phyloP scores from a whole-genome alignment of 1,139 yeast genomes.

The Candida smagusa region DNA sequence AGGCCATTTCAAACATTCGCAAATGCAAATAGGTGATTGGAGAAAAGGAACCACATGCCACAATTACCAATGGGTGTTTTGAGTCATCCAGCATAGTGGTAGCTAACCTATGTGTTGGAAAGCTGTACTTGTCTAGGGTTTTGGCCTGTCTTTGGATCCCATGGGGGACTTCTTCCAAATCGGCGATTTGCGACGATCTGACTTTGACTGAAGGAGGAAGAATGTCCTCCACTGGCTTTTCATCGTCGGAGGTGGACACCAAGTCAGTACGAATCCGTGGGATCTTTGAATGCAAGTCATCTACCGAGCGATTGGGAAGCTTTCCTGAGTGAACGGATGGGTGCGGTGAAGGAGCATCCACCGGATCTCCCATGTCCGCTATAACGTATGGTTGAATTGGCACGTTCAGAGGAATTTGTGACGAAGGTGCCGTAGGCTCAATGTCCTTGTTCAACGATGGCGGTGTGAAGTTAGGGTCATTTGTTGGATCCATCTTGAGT shows the following conservation, averaged over 20 bases:
- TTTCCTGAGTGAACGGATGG: conserved; percentile 23
- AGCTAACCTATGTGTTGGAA: conserved; percentile 85
- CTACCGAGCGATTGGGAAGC: conserved; percentile 6
- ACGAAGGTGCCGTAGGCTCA: conserved; percentile 70
- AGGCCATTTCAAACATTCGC: conserved; percentile 98
- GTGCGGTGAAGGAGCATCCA: conserved; percentile 73
- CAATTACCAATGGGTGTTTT: conserved; percentile 87
- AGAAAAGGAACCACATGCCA: conserved; percentile 96
- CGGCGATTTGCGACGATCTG: conserved; percentile 75
- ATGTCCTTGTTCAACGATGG: conserved; percentile 59
- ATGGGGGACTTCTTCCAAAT: conserved; percentile 93
- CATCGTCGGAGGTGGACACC: conserved; percentile 31
- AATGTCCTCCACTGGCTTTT: conserved; percentile 14
- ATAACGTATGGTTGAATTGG: conserved; percentile 75
- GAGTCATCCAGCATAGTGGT: conserved; percentile 67
- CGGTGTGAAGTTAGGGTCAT: conserved; percentile 75
- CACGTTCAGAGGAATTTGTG: conserved; percentile 67
- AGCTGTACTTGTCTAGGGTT: conserved; percentile 59
- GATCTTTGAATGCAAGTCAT: conserved; percentile 30
- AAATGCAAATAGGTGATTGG: conserved; percentile 93
- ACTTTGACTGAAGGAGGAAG: conserved; percentile 49
- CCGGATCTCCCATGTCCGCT: conserved; percentile 68
- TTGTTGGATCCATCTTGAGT: conserved; percentile 69
- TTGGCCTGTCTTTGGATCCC: conserved; percentile 88
- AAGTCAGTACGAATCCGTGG: conserved; percentile 43